Evolutionary conservation across 148 eudicot genomes (phyloP), one percentile per base, ranked within the genome.

Genomic region (Arctostaphylos glauca): DNA sequence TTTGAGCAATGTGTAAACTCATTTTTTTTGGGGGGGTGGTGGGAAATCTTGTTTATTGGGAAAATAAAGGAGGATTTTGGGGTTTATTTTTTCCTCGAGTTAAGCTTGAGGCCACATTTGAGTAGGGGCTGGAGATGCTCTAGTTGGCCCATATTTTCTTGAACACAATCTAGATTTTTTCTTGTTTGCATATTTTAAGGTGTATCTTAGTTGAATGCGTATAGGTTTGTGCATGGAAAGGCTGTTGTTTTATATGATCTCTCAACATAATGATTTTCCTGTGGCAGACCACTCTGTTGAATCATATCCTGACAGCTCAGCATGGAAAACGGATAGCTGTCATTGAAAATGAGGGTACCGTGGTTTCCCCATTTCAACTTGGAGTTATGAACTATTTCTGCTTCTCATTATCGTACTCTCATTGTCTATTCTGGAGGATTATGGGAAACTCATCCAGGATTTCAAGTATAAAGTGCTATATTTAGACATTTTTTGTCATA

Each of bases 261-360:
- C 41, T 84, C 55, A 72, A 78, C 1, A 15, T 18, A 2, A 15
- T 74, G 6, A 31, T 68, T 68, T 81, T 60, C 21, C 49, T 77
- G 43, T 81, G 78, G 86, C 95, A 95, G 98, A 95, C 98, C 48
- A 95, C 98, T 60, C 85, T 94, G 54, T 86, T 95, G 77, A 95
- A 94, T 87, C 94, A 94, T 90, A 92, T 95, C 66, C 88, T 95
- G 80, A 94, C 98, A 77, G 91, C 94, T 85, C 93, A 92, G 74
- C 98, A 94, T 82, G 96, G 98, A 70, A 95, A 95, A 83, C 93
- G 95, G 64, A 94, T 94, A 79, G 98, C 98, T 60, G 98, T 95
- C 66, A 92, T 95, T 81, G 98, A 95, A 84, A 95, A 95, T 80
- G 98, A 95, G 98, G 98, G 98, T 92, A 89, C 6, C 66, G 68